phyloP scores from a whole-genome alignment of 208 protist species.

The Trypanosoma boissoni region DNA sequence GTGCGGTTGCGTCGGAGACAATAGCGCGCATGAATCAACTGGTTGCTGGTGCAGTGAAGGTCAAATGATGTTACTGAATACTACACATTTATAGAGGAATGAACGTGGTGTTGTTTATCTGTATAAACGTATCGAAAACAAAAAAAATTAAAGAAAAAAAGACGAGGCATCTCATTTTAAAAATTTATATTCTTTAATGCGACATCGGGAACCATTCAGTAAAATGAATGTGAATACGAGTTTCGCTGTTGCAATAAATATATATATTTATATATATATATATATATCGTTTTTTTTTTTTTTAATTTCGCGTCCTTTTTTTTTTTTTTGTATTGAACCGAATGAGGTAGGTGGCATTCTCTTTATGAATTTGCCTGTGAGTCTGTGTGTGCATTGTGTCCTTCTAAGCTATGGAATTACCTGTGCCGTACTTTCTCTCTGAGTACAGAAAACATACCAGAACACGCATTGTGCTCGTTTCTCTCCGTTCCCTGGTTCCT shows the following conservation, averaged over 20 bases:
- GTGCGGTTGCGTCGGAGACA: not conserved
- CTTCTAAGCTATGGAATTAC: too few relatives aligned
- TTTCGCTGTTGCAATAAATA: not conserved
- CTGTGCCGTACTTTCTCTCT: too few relatives aligned
- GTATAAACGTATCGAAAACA: too few relatives aligned
- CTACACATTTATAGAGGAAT: constrained; percentile 82
- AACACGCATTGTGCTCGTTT: too few relatives aligned
- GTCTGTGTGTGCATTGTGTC: not conserved
- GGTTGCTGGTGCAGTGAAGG: constrained; percentile 2
- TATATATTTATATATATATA: not conserved
- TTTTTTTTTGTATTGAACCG: not conserved
- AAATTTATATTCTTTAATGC: too few relatives aligned
- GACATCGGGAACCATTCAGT: not conserved
- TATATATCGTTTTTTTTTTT: not conserved
- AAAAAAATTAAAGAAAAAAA: too few relatives aligned
- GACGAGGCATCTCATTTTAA: too few relatives aligned
- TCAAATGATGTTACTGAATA: too few relatives aligned
- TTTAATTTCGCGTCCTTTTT: not conserved
- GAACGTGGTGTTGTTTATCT: constrained; percentile 76
- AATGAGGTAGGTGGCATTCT: too few relatives aligned
- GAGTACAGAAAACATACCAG: too few relatives aligned
- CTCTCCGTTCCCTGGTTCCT: too few relatives aligned
- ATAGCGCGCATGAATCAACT: constrained; percentile 4
- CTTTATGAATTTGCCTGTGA: too few relatives aligned
- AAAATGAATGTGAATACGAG: not conserved